Base-by-base conservation (phyloP, 768 basidiomycete species). In the Naganishia onofrii region DNA sequence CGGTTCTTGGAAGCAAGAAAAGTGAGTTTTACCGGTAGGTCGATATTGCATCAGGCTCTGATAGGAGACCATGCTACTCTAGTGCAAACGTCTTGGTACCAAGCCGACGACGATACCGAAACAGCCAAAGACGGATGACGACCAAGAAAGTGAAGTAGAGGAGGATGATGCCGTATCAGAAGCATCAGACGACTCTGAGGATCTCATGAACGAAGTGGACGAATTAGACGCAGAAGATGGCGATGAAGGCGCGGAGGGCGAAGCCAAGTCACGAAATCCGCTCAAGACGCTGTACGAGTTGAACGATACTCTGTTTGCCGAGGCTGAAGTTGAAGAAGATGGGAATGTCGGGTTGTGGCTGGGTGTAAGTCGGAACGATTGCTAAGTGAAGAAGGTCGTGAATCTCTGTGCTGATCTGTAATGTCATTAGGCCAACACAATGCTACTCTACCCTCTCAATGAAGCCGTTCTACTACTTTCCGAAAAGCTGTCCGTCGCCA, bases 291-390 rank as follows among this genome's bases (percentile, higher is more conserved):
- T 93, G 0, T 99, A 94, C 76, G 96, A 99, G 79, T 85, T 99
- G 68, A 95, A 93, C 73, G 95, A 98, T 75, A 98, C 95, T 19
- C 85, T 98, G 0, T 98, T 87, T 74, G 93, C 93, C 5, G 92
- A 95, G 76, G 95, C 94, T 6, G 87, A 90, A 73, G 83, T 97
- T 3, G 87, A 91, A 71, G 88, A 93, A 71, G 89, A 88, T 0
- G 93, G 95, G 67, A 88, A 88, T 0, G 94, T 98, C 12, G 93
- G 88, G 76, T 84, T 99, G 31, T 99, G 96, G 95, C 87, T 99
- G 23, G 95, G 95, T 34, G 94, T 97, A 82, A 76, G 90, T 80
- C 63, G 29, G 38, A 23, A 23, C 36, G 1, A 3, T 29, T 15
- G 19, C 29, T 3, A 66, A 17, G 31, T 52, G 44, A 46, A 57